Evolutionary conservation across 208 protist species (phyloP), one percentile per base, ranked within the genome.

Genomic region (Phytomonas francai): DNA sequence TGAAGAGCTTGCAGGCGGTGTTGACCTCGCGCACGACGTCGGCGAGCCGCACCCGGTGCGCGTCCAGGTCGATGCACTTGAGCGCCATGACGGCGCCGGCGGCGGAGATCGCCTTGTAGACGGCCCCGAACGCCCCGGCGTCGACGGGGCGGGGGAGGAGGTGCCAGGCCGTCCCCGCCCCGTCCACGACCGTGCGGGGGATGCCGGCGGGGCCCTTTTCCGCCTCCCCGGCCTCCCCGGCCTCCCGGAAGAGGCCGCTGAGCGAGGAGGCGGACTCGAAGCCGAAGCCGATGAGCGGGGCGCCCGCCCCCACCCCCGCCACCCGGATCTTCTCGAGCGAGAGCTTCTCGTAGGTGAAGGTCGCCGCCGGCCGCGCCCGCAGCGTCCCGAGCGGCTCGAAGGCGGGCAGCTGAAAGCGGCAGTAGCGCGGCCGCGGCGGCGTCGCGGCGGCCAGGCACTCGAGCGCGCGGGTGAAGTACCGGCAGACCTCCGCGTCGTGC

Each of bases 1-100:
- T 67, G 65, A 71, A 83, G 22, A 85, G 68, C 30, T 73, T 67
- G 33, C 80, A 85, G 12, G 73, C 70, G 7, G 59, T 79, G 77
- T 85, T 85, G 31, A 85, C 80, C 63, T 85, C 76, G 12, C 22
- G 61, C 59, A 82, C 77, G 16, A 85, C 80, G 33, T 85, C 77
- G 8, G 54, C 57, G 8, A 74, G 19, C 5, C 70, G 27, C 30
- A 83, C 33, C 56, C 80, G 56, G 49, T 36, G 59, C 0, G 67
- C 45, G 16, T 42, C 33, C 4, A 85, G 70, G 11, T 64, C 61
- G 42, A 85, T 83, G 59, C 77, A 85, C 72, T 85, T 83, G 65
- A 82, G 45, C 9, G 80, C 80, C 67, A 76, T 71, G 22, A 85
- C 63, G 3, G 70, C 68, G 25, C 80, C 77, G 19, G 63, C 63